Conservation (phyloP, 1,284 basidiomycete species). For the Stereum hirsutum region DNA sequence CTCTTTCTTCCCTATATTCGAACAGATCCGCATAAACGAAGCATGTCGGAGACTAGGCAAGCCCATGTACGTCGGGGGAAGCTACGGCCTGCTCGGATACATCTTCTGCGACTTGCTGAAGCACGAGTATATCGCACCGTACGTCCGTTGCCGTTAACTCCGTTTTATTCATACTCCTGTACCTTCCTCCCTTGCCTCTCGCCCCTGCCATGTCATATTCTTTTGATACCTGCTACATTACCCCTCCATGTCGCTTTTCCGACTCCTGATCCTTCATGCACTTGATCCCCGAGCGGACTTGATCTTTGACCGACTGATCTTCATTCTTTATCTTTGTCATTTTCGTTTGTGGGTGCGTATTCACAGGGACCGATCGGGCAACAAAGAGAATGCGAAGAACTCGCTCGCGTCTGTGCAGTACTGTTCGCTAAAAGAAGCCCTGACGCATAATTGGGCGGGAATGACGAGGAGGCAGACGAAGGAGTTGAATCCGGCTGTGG, state of each 20-base stretch:
- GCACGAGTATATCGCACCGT: conserved; percentile 83
- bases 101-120: conserved; percentile 88
- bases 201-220: too few relatives aligned
- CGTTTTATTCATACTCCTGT: conserved; percentile 9
- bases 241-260: too few relatives aligned
- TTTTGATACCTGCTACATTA: too few relatives aligned
- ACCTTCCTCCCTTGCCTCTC: conserved; percentile 3
- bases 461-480: conserved; percentile 70
- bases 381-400: conserved; percentile 53
- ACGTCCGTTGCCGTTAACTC: conserved; percentile 21
- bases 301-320: conserved; percentile 1
- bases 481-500: conserved; percentile 63
- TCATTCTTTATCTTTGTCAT: conserved; percentile 6
- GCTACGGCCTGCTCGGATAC: conserved; percentile 89
- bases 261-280: too few relatives aligned
- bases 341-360: conserved; percentile 11
- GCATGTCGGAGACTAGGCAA: conserved; percentile 63
- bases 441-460: conserved; percentile 61
- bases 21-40: conserved; percentile 70
- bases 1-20: conserved; percentile 1
- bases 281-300: conserved; percentile 60
- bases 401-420: conserved; percentile 60
- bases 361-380: conserved; percentile 48
- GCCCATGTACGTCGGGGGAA: conserved; percentile 83
- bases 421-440: conserved; percentile 52